Percentiles rank a stretch among this genome's conserved stretches.
Conservation (phyloP, 1,284 basidiomycete genomes). For the Leccinum subspadiceum region DNA sequence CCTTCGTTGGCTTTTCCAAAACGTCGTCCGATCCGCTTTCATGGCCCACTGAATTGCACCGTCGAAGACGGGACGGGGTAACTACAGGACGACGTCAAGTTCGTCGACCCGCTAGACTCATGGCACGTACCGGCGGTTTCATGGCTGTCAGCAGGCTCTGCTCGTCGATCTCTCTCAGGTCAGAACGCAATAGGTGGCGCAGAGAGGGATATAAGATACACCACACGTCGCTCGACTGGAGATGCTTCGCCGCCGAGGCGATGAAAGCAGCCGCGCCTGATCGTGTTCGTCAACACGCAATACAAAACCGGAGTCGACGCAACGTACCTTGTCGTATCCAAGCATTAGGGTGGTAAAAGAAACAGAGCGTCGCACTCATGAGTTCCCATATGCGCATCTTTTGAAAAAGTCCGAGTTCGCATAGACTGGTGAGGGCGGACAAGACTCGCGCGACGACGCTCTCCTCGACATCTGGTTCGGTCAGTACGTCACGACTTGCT, state of each 20-base stretch:
- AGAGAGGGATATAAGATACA: conserved; percentile 93
- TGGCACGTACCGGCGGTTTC: conserved; percentile 68
- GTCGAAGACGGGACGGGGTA: conserved; percentile 79
- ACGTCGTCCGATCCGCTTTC: conserved; percentile 70
- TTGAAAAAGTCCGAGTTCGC: conserved; percentile 83
- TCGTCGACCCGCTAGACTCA: conserved; percentile 1
- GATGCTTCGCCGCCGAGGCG: neutral
- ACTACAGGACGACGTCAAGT: conserved; percentile 31
- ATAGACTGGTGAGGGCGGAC: conserved; percentile 79
- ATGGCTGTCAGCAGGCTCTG: conserved; percentile 71
- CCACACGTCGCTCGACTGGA: neutral
- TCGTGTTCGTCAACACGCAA: neutral
- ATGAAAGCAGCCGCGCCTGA: conserved; percentile 22
- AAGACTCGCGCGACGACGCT: conserved; percentile 89
- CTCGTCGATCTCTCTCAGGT: conserved; percentile 79
- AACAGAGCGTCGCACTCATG: conserved; percentile 48
- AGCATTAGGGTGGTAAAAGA: conserved; percentile 86
- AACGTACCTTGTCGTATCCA: conserved; percentile 88
- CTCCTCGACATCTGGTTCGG: conserved; percentile 83
- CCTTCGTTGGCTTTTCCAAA: conserved; percentile 65
- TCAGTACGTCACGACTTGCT: conserved; percentile 1
- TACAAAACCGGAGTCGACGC: neutral
- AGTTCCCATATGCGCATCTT: conserved; percentile 95
- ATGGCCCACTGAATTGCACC: conserved; percentile 88
- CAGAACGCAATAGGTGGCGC: conserved; percentile 82